Percentiles rank a stretch among this genome's conserved stretches.
Conservation (phyloP, 1,139 yeast species). For the Candida freyschussii region DNA sequence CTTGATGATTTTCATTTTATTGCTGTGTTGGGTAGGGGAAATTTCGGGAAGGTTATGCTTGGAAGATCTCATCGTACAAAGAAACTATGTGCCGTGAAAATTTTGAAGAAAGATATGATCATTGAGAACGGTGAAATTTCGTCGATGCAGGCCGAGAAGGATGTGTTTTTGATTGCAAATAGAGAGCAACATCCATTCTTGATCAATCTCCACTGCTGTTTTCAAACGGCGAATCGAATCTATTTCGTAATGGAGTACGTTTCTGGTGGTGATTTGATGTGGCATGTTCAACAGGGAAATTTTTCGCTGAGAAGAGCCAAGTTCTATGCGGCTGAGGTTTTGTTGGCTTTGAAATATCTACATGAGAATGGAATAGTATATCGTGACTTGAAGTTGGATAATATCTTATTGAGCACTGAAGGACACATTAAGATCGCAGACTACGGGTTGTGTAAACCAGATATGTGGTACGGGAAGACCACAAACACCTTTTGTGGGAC, state of each 20-base stretch:
- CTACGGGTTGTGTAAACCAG: constrained; percentile 94
- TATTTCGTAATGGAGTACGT: constrained; percentile 98
- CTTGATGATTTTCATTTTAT: constrained; percentile 90
- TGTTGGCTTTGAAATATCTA: constrained; percentile 83
- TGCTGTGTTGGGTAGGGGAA: constrained; percentile 95
- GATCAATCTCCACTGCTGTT: constrained; percentile 86
- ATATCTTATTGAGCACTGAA: constrained; percentile 76
- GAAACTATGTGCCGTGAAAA: constrained; percentile 88
- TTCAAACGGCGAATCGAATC: constrained; percentile 95
- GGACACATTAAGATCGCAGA: constrained; percentile 99
- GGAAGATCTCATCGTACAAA: constrained; percentile 80
- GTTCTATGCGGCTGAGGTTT: constrained; percentile 94
- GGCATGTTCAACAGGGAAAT: constrained; percentile 94
- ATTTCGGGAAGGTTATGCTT: constrained; percentile 95
- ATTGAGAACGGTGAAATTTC: constrained; percentile 95
- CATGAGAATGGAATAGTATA: constrained; percentile 95
- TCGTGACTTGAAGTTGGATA: constrained; percentile 93
- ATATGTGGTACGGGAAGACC: constrained; percentile 87
- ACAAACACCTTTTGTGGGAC: constrained; percentile 98
- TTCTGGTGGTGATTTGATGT: constrained; percentile 98
- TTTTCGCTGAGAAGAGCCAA: constrained; percentile 90
- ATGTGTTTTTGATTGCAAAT: constrained; percentile 88
- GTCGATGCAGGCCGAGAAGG: constrained; percentile 87
- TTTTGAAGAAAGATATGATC: constrained; percentile 89
- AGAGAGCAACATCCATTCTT: constrained; percentile 89